phyloP scores from a whole-genome alignment of 805 yeast genomes.

The Saturnispora ahearnii region DNA sequence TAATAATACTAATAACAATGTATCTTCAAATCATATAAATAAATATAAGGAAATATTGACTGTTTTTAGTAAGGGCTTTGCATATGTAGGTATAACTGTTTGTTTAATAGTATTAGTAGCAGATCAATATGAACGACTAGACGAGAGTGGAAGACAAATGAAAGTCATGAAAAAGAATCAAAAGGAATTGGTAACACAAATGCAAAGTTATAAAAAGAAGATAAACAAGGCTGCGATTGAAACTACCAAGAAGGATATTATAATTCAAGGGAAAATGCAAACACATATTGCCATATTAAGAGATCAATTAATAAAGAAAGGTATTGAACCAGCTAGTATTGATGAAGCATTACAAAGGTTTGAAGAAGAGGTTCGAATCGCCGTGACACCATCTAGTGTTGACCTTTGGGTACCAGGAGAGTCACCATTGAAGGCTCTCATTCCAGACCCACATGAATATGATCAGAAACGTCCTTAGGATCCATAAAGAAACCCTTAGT shows the following conservation, averaged over 20 bases:
- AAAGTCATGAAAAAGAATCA: constrained; percentile 20
- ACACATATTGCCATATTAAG: constrained; percentile 59
- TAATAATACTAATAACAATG: background rate
- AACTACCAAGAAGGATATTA: constrained; percentile 40
- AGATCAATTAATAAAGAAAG: constrained; percentile 49
- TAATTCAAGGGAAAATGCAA: constrained; percentile 49
- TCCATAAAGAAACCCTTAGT: background rate
- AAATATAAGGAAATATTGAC: background rate
- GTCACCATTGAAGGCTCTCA: constrained; percentile 36
- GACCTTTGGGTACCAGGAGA: constrained; percentile 56
- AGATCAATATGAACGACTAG: constrained; percentile 18
- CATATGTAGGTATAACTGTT: constrained; percentile 10
- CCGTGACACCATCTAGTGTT: constrained; percentile 45
- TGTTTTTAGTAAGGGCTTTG: constrained; percentile 8
- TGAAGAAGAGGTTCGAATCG: constrained; percentile 50
- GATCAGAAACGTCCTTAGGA: constrained; percentile 23
- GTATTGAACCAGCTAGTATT: constrained; percentile 48
- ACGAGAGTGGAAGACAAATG: constrained; percentile 20
- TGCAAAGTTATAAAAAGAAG: constrained; percentile 41
- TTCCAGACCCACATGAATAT: constrained; percentile 58
- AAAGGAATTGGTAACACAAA: constrained; percentile 37
- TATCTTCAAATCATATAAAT: constrained; percentile 1
- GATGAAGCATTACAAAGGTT: constrained; percentile 46
- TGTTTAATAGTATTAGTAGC: constrained; percentile 8
- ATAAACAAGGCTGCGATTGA: constrained; percentile 43